Base-by-base conservation (phyloP, 2,329 filamentous ascomycete genomes). In the Dothidotthia symphoricarpi region DNA sequence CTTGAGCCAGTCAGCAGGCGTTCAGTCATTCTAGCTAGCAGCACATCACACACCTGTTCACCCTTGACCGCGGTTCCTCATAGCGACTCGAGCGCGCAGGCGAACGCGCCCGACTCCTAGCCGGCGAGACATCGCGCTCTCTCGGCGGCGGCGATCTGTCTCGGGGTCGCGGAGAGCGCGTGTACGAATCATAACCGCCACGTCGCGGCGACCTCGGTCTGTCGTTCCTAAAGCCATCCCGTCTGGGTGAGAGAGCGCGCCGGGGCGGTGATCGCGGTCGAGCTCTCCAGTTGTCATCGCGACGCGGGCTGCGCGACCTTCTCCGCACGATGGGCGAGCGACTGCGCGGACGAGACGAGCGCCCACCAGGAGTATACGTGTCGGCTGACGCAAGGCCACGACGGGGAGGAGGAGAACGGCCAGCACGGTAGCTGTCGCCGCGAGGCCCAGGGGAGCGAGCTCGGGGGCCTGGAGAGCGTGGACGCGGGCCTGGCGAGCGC, bases 241-340 rank as follows among this genome's bases (percentile, higher is more conserved):
- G 60, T 34, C 68, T 50, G 16, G 66, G 60, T 12, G 66, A 70
- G 34, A 60, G 69, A 26, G 43, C 59, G 32, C 72, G 64, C 7
- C 70, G 65, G 14, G 71, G 68, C 27, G 76, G 77, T 19, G 77
- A 77, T 47, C 73, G 67, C 31, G 69, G 68, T 44, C 72, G 50
- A 35, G 65, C 36, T 58, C 70, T 61, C 73, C 66, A 64, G 52
- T 67, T 67, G 51, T 73, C 64, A 36, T 68, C 64, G 17, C 64
- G 59, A 22, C 61, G 58, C 26, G 65, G 67, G 41, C 69, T 70
- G 41, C 65, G 62, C 15, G 64, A 73, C 31, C 67, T 50, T 34
- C 65, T 63, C 19, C 66, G 63, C 41, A 57, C 69, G 9, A 49
- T 50, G 25, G 66, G 64, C 34, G 67, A 69, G 17, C 67, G 64